phyloP scores from a whole-genome alignment of 2,329 filamentous ascomycete genomes.

The Atkinsonella hypoxylon region DNA sequence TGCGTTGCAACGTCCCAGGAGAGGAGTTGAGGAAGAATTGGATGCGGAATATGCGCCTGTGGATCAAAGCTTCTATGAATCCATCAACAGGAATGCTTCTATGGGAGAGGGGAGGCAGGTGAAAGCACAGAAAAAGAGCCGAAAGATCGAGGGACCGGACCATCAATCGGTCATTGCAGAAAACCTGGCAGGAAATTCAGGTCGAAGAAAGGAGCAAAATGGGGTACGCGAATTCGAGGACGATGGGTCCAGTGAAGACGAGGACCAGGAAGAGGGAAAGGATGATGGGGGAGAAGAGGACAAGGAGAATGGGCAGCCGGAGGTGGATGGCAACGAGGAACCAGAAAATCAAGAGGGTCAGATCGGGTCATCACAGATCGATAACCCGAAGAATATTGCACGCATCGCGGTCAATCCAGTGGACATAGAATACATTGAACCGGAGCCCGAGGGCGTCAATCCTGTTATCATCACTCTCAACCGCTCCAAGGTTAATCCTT shows the following conservation, averaged over 20 bases:
- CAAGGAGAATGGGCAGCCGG: neutral
- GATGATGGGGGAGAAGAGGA: neutral
- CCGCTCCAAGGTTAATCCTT: neutral
- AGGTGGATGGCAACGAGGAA: neutral
- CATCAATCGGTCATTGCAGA: neutral
- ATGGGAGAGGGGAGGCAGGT: neutral
- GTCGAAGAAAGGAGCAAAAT: neutral
- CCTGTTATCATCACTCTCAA: neutral
- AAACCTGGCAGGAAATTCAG: neutral
- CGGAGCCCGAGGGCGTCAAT: neutral
- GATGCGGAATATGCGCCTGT: neutral
- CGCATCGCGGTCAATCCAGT: neutral
- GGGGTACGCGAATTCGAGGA: neutral
- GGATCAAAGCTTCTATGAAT: neutral
- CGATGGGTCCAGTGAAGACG: neutral
- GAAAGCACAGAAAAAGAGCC: neutral
- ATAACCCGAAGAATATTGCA: neutral
- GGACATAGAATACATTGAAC: constrained; percentile 5
- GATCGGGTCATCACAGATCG: neutral
- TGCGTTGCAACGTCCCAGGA: too few species aligned
- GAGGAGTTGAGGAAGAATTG: neutral
- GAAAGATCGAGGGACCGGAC: neutral
- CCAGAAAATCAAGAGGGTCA: neutral
- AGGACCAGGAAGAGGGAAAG: neutral
- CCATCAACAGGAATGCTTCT: neutral